Base-by-base conservation (phyloP, 345 rosid species). In the Punica granatum region DNA sequence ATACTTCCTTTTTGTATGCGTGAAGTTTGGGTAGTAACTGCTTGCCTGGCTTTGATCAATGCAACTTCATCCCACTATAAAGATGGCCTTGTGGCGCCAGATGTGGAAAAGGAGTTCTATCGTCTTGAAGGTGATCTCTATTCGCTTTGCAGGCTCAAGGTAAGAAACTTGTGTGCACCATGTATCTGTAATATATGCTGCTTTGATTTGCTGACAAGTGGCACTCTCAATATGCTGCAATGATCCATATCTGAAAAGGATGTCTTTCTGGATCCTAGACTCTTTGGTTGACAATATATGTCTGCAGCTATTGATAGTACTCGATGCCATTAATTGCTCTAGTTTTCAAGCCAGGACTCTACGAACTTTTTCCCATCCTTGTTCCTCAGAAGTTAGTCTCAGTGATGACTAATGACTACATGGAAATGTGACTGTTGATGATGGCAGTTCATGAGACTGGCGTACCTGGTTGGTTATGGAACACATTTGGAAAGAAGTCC, bases 361-460 rank as follows among this genome's bases (percentile, higher is more conserved):
- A 26, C 31, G n/a, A 25, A 48, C 44, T 66, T 30, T 30, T 66
- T 25, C 25, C 26, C 23, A 25, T 49, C 1, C 21, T 12, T 37
- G 25, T 64, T 21, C 7, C 18, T 41, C 0, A 0, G 8, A 9
- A 39, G 7, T 65, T 16, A 44, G 18, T 67, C 19, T 51, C 54
- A 6, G 25, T 60, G 7, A 28, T 31, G 28, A 28, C 28, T 48
- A 69, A 36, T 36, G 30, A 64, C 23, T 69, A 64, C 34, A 60
- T 54, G 74, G 70, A 78, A 73, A 39, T 77, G 53, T 37, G 46
- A 54, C 70, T 68, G 30, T 77, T 60, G 26, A 71, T 74, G 31
- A 32, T 86, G 82, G 79, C 92, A 94, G 99, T 94, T 91, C 82
- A 83, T 88, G 92, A 86, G 99, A 82, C 92, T 94, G 66, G 96